A percentile compares a stretch with the other conserved stretches of the same genome.
Conservation (phyloP, 129 eudicot species). For the Helianthus tuberosus region DNA sequence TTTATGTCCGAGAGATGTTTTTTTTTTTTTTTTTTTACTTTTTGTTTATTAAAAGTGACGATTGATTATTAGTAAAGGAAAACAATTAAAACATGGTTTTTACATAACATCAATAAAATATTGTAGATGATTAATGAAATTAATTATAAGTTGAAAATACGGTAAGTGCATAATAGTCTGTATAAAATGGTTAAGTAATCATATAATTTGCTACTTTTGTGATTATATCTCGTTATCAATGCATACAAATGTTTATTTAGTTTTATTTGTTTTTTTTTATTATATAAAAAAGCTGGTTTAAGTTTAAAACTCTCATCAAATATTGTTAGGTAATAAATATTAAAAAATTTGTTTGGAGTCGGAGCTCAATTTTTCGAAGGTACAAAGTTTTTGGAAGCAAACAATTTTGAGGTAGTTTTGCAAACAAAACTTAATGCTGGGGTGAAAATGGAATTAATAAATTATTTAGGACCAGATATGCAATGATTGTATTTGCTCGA, state of each 20-base stretch:
- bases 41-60: neutral
- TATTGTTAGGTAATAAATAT: neutral
- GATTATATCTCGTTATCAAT: no score
- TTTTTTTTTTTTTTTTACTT: no score
- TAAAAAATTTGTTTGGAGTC: neutral
- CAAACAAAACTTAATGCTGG: neutral
- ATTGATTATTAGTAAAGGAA: no score
- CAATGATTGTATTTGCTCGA: neutral
- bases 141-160: no score
- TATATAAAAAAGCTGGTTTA: no score
- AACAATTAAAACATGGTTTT: neutral
- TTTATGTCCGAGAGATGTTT: neutral
- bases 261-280: no score
- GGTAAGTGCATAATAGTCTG: no score
- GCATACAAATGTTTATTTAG: no score
- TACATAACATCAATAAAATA: neutral
- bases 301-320: no score
- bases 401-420: neutral
- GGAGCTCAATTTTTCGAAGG: neutral
- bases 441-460: neutral
- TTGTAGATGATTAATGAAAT: neutral
- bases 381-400: neutral
- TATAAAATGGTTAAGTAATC: no score
- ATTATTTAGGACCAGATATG: constrained; percentile 5
- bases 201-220: no score